Conservation (phyloP, 78 protist genomes). For the Tieghemostelium lacteum region DNA sequence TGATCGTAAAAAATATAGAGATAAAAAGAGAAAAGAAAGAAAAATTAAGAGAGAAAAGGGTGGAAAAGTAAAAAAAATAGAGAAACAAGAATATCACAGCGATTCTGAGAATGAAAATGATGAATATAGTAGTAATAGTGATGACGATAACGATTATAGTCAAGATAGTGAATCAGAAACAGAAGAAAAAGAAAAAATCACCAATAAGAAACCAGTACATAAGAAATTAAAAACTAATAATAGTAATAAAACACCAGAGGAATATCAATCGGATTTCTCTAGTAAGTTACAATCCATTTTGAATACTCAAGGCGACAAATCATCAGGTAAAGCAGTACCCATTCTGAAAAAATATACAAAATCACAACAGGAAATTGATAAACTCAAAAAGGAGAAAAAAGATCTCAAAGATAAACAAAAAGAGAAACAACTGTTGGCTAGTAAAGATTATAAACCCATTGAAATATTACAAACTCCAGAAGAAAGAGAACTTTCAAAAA, state of each 20-base stretch:
- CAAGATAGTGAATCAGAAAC: not conserved
- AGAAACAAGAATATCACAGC: slow-evolving; percentile 52
- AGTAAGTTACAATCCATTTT: slow-evolving; percentile 39
- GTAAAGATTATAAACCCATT: slow-evolving; percentile 30
- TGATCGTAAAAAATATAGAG: slow-evolving; percentile 51
- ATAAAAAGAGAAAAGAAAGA: slow-evolving; percentile 74
- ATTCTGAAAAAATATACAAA: slow-evolving; percentile 39
- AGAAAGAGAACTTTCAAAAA: slow-evolving; percentile 40
- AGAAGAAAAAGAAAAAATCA: slow-evolving; percentile 3
- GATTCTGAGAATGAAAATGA: slow-evolving; percentile 22
- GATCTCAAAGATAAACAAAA: slow-evolving; percentile 11
- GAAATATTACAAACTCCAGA: slow-evolving; percentile 23
- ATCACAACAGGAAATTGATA: slow-evolving; percentile 4
- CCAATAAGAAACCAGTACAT: not conserved
- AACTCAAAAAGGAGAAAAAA: slow-evolving; percentile 8
- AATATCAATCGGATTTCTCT: slow-evolving; percentile 19
- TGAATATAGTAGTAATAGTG: not conserved
- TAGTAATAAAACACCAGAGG: not conserved
- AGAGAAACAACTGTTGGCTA: slow-evolving; percentile 20
- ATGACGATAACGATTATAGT: not conserved
- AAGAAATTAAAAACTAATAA: not conserved
- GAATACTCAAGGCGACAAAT: not conserved
- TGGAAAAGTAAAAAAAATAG: slow-evolving; percentile 33
- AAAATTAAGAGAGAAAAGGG: slow-evolving; percentile 59
- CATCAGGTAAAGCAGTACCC: slow-evolving; percentile 5